phyloP scores from a whole-genome alignment of 2,329 filamentous ascomycete genomes.

The Alternaria gaisen region DNA sequence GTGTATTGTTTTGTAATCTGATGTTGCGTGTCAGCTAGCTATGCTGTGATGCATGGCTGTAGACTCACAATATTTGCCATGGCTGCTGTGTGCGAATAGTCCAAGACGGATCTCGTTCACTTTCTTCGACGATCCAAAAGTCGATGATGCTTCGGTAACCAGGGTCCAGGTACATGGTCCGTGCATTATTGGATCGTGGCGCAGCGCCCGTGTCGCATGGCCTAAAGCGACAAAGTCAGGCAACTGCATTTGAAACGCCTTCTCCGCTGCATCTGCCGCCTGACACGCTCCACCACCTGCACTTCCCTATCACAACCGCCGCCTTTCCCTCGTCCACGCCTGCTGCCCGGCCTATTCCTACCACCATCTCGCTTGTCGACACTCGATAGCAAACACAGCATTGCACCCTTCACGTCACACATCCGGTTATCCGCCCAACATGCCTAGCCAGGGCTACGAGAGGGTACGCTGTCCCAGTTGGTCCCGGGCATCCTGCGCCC shows the following conservation, averaged over 20 bases:
- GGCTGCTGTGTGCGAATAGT: conserved; percentile 7
- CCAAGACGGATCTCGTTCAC: background rate
- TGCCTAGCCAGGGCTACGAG: conserved; percentile 60
- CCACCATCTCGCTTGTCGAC: background rate
- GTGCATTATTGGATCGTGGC: conserved; percentile 14
- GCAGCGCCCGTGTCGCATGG: conserved; percentile 12
- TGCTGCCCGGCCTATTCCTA: conserved; percentile 8
- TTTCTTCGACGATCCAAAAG: conserved; percentile 2
- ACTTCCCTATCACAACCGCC: conserved; percentile 14
- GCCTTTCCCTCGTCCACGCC: conserved; percentile 12
- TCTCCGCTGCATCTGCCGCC: conserved; percentile 20
- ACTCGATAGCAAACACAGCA: background rate
- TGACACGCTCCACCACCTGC: conserved; percentile 13
- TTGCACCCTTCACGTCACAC: conserved; percentile 4
- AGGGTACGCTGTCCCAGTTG: conserved; percentile 51
- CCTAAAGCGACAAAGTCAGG: conserved; percentile 7
- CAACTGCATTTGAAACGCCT: conserved; percentile 18
- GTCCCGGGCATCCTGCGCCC: conserved; percentile 18
- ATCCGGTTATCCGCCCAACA: conserved; percentile 37
- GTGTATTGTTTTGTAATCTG: conserved; percentile 59
- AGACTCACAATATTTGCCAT: conserved; percentile 30
- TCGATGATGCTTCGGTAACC: conserved; percentile 21
- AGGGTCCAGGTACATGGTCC: conserved; percentile 2
- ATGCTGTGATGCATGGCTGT: background rate
- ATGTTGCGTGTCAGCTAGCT: conserved; percentile 3